Percentiles rank a stretch among this genome's conserved stretches.
Evolutionary conservation across 2,329 filamentous ascomycete genomes (phyloP).

Genomic region (Clarireedia homoeocarpa): DNA sequence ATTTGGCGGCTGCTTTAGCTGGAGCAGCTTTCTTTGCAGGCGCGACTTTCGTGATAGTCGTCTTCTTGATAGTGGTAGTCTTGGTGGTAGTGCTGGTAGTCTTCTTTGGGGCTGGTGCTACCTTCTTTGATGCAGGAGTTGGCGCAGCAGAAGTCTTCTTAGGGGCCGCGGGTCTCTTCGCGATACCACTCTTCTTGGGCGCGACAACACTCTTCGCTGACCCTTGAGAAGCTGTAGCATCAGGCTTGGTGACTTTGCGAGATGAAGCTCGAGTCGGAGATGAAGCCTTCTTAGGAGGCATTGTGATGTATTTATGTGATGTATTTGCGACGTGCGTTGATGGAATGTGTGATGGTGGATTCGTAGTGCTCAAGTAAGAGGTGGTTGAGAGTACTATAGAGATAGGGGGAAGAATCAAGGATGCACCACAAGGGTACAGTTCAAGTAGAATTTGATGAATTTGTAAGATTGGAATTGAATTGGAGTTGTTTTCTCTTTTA

Average conservation of each 20-base stretch:
- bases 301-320: background rate
- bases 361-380: no score
- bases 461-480: no score
- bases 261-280: slow-evolving; percentile 7
- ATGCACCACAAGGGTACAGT: no score
- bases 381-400: no score
- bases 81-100: background rate
- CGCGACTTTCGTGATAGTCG: slow-evolving; percentile 1
- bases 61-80: slow-evolving; percentile 1
- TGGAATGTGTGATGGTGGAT: no score
- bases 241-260: background rate
- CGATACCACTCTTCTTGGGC: background rate
- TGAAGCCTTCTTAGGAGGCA: background rate
- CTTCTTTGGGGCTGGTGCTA: slow-evolving; percentile 4
- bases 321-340: no score
- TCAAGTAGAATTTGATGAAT: no score
- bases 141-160: slow-evolving; percentile 22
- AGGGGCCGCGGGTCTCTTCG: slow-evolving; percentile 3
- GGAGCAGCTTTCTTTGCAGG: background rate
- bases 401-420: no score
- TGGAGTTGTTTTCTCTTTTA: no score
- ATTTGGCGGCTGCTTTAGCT: slow-evolving; percentile 1
- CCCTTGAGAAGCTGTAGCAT: background rate
- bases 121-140: slow-evolving; percentile 1
- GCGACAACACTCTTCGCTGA: background rate